Evolutionary conservation across 2,329 filamentous ascomycete genomes (phyloP), one percentile per base, ranked within the genome.

Genomic region (Pseudopithomyces maydicus): DNA sequence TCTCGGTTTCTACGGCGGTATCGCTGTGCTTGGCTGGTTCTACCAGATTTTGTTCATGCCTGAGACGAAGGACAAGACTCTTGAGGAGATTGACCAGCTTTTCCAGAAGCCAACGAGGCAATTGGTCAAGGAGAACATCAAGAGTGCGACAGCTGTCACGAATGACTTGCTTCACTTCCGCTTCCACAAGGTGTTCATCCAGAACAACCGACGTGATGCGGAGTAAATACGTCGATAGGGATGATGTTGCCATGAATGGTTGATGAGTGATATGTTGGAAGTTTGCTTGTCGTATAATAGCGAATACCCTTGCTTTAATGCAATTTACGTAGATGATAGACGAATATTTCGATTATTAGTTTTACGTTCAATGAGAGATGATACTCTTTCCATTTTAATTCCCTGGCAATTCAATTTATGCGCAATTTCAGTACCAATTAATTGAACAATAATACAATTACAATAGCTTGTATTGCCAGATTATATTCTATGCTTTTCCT

Each of bases 21-120:
- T 91, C 52, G 88, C 88, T 0, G 81, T 89, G 0, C 10, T 91
- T 0, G 89, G 88, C 12, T 89, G 87, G 83, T 78, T 90, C 64
- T 91, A 90, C 73, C 88, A 91, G 76, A 79, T 90, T 45, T 71
- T 90, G 48, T 91, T 90, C 76, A 91, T 91, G 89, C 88, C 87
- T 0, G 88, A 90, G 79, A 90, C 88, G 2, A 90, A 90, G 79
- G 85, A 88, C 71, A 79, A 79, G 72, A 84, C 84, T 1, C 82
- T 91, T 0, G 89, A 91, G 74, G 88, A 91, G 74, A 90, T 91
- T 57, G 88, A 91, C 58, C 77, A 85, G 36, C 78, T 90, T 19
- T 90, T 90, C 70, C 80, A 83, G 48, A 80, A 83, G 58, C 87
- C 88, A 0, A 90, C 88, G 0, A 77, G 78, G 41, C 82, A 88